Conservation (phyloP, 495 filamentous ascomycete genomes). For the Amniculicola lignicola region DNA sequence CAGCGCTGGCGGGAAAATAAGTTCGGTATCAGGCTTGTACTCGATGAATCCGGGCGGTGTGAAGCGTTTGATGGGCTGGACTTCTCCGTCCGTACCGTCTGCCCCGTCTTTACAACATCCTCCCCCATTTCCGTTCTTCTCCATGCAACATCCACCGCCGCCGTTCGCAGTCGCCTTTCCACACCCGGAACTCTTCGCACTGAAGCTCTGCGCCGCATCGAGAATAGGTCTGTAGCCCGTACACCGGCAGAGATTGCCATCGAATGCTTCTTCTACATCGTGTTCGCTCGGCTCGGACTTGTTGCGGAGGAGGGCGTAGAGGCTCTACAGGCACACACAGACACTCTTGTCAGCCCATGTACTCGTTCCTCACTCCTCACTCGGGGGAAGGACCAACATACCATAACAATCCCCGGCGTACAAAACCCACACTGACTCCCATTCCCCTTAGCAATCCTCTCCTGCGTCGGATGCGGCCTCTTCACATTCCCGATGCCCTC, state of each 20-base stretch:
- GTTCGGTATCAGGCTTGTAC: constrained; percentile 85
- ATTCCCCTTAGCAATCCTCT: constrained; percentile 75
- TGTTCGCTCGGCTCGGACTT: constrained; percentile 63
- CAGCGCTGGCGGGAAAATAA: constrained; percentile 87
- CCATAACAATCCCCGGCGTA: constrained; percentile 97
- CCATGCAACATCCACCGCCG: constrained; percentile 69
- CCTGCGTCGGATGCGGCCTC: constrained; percentile 84
- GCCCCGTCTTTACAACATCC: constrained; percentile 58
- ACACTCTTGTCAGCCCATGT: neutral
- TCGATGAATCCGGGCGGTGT: constrained; percentile 85
- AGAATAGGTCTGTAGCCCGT: constrained; percentile 94
- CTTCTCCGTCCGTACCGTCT: constrained; percentile 46
- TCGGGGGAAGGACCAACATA: constrained; percentile 32
- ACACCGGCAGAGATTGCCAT: constrained; percentile 94
- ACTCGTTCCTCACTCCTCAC: neutral
- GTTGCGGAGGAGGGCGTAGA: constrained; percentile 80
- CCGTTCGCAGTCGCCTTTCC: constrained; percentile 59
- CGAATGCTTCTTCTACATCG: constrained; percentile 84
- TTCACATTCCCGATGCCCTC: constrained; percentile 94
- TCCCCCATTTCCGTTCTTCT: constrained; percentile 47
- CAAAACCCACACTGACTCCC: constrained; percentile 78
- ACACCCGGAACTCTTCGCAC: constrained; percentile 49
- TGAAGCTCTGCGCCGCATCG: constrained; percentile 82
- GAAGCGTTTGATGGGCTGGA: constrained; percentile 63
- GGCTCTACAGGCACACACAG: constrained; percentile 48